Evolutionary conservation across 805 yeast species (phyloP).

Genomic region (Candida ovalis): DNA sequence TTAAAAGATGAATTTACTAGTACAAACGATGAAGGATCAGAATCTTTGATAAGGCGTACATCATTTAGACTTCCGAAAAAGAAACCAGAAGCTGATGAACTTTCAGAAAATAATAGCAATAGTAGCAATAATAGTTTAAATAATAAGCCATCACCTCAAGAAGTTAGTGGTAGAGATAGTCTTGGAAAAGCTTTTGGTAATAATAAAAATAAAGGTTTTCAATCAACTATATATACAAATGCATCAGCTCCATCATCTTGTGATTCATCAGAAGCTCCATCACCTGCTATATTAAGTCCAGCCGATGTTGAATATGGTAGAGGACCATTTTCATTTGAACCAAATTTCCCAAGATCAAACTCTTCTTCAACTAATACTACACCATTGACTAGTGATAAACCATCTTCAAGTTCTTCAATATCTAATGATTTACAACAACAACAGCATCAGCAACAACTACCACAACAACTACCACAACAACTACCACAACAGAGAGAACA

Average conservation of each 20-base stretch:
- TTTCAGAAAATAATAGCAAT: not conserved
- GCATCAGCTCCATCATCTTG: conserved; percentile 1
- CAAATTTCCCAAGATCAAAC: not conserved
- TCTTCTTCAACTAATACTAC: not conserved
- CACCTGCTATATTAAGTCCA: conserved; percentile 1
- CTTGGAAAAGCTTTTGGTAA: not conserved
- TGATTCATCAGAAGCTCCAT: not conserved
- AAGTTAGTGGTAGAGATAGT: not conserved
- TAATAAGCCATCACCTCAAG: not conserved
- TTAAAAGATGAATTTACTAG: conserved; percentile 10
- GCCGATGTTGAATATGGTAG: not conserved
- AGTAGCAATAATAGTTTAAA: not conserved
- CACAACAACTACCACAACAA: no score
- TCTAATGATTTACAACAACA: not conserved
- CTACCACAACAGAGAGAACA: no score
- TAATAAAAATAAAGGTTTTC: not conserved
- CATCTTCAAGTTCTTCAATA: no score
- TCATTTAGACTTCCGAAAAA: conserved; percentile 24
- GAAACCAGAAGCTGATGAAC: not conserved
- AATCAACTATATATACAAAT: not conserved
- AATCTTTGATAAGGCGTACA: conserved; percentile 20
- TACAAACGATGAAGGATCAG: conserved; percentile 4
- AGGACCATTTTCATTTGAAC: not conserved
- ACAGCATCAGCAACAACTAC: no score
- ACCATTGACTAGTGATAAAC: not conserved